Conservation (phyloP, 2,329 filamentous ascomycete species). For the Hyphodiscus sp. region DNA sequence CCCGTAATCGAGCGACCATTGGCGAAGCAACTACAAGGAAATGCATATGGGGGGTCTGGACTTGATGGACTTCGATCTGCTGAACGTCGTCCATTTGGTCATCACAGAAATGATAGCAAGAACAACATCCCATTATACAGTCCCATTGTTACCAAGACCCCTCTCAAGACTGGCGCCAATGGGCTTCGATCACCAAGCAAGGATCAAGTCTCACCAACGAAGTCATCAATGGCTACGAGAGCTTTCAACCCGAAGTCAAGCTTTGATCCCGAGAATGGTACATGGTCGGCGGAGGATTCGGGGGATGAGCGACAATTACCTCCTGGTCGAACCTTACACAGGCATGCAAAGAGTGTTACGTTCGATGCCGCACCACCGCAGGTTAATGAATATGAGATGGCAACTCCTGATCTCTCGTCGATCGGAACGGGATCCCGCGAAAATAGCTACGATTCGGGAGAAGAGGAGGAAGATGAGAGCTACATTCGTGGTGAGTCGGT, state of each 20-base stretch:
- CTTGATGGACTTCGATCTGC: slow-evolving; percentile 47
- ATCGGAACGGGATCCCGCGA: slow-evolving; percentile 84
- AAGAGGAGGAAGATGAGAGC: slow-evolving; percentile 65
- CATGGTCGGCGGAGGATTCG: slow-evolving; percentile 62
- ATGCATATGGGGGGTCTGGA: slow-evolving; percentile 56
- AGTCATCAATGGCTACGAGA: slow-evolving; percentile 74
- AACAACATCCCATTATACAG: slow-evolving; percentile 52
- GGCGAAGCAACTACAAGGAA: slow-evolving; percentile 65
- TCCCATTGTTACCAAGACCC: slow-evolving; percentile 33
- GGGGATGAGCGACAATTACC: slow-evolving; percentile 53
- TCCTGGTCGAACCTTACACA: slow-evolving; percentile 63
- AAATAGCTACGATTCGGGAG: slow-evolving; percentile 84
- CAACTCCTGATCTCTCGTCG: slow-evolving; percentile 91
- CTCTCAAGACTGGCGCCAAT: slow-evolving; percentile 33
- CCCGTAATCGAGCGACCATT: slow-evolving; percentile 78
- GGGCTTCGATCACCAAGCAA: slow-evolving; percentile 50
- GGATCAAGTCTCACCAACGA: slow-evolving; percentile 71
- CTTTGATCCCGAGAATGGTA: slow-evolving; percentile 62
- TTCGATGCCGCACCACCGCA: slow-evolving; percentile 92
- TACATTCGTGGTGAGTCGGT: slow-evolving; percentile 47
- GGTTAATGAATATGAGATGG: slow-evolving; percentile 97
- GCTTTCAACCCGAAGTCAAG: slow-evolving; percentile 54
- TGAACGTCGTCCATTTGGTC: slow-evolving; percentile 37
- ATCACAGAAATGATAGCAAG: slow-evolving; percentile 51
- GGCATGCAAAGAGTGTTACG: slow-evolving; percentile 93